A percentile compares a stretch with the other conserved stretches of the same genome.
These are phyloP conservation scores for Acorus calamus DNA, from an alignment of 106 monocot genomes.

Conservation along the genomic window DNA sequence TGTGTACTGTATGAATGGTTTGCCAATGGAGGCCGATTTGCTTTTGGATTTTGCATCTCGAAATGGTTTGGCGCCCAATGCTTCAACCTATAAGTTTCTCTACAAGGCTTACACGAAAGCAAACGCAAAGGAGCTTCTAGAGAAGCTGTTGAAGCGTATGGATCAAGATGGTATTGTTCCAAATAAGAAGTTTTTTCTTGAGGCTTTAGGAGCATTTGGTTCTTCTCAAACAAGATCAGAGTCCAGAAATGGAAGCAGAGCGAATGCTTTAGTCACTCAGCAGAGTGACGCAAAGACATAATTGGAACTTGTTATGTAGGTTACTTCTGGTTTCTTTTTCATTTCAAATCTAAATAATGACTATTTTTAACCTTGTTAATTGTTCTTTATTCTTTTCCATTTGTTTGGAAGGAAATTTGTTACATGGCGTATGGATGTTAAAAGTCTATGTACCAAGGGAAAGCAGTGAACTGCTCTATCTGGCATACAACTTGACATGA, in stretches of 20 bases:
- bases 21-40: conserved; percentile 57
- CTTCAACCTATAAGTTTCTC: conserved; percentile 73
- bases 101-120: conserved; percentile 83
- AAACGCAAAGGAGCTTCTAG: conserved; percentile 49
- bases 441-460: too few relatives aligned
- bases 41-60: conserved; percentile 39
- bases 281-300: neutral
- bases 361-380: too few relatives aligned
- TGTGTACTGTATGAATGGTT: conserved; percentile 72
- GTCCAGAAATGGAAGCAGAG: neutral
- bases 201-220: conserved; percentile 58
- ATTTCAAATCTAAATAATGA: too few relatives aligned
- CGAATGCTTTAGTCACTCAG: neutral
- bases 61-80: conserved; percentile 40
- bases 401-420: too few relatives aligned
- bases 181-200: conserved; percentile 84
- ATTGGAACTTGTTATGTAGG: neutral
- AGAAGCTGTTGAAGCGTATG: conserved; percentile 64
- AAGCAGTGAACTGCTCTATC: too few relatives aligned
- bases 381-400: too few relatives aligned
- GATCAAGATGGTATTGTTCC: conserved; percentile 73
- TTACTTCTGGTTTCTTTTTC: neutral
- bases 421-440: too few relatives aligned
- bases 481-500: too few relatives aligned
- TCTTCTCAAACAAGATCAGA: conserved; percentile 13